phyloP scores from a whole-genome alignment of 129 eudicot species.

The Calendula officinalis region DNA sequence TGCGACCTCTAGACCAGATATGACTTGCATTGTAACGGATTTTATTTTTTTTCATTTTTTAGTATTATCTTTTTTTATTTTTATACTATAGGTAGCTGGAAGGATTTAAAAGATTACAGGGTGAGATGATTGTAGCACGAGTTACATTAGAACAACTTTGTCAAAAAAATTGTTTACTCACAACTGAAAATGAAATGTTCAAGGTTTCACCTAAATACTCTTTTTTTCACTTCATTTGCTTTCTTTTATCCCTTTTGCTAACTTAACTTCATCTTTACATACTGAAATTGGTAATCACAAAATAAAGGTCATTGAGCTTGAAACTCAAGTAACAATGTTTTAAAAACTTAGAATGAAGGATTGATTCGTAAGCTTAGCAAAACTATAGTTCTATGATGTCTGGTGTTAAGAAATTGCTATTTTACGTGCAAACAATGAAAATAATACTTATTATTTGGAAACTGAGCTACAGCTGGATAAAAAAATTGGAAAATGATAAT shows the following conservation, averaged over 20 bases:
- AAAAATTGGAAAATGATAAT: too few species aligned
- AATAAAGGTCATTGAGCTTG: slow-evolving; percentile 66
- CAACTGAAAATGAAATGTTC: slow-evolving; percentile 70
- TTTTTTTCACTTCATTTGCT: not conserved
- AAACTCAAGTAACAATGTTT: slow-evolving; percentile 58
- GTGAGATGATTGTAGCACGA: slow-evolving; percentile 75
- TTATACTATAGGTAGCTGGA: slow-evolving; percentile 73
- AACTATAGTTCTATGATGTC: slow-evolving; percentile 45
- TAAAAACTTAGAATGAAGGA: slow-evolving; percentile 73
- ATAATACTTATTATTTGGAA: slow-evolving; percentile 54
- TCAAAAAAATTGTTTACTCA: slow-evolving; percentile 51
- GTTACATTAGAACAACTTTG: slow-evolving; percentile 69
- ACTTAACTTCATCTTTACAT: slow-evolving; percentile 29
- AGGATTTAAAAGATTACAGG: slow-evolving; percentile 83
- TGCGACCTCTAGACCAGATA: too few species aligned
- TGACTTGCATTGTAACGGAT: too few species aligned
- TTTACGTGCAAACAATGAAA: slow-evolving; percentile 58
- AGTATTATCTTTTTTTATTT: not conserved
- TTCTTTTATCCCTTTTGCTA: slow-evolving; percentile 16
- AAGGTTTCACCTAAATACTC: slow-evolving; percentile 47
- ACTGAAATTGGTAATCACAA: slow-evolving; percentile 57
- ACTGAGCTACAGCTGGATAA: slow-evolving; percentile 50
- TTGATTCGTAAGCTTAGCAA: slow-evolving; percentile 53
- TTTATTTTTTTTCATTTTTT: not conserved
- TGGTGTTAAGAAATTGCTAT: slow-evolving; percentile 58